These are phyloP conservation scores for Chrysanthemum seticuspe DNA, from an alignment of 129 eudicot genomes.

Conservation along the genomic window DNA sequence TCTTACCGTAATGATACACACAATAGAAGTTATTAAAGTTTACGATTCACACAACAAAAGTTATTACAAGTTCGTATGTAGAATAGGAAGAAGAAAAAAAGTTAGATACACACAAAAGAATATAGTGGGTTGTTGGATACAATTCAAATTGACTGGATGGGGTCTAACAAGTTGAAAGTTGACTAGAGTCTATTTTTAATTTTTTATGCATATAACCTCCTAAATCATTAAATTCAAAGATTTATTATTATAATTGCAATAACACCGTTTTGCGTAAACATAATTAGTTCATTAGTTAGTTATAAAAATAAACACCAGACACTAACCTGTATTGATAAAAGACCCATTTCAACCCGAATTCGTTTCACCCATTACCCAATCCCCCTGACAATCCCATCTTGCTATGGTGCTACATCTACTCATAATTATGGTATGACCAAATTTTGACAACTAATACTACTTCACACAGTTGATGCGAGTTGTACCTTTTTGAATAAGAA, in stretches of 20 bases:
- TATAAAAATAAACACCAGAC: neutral
- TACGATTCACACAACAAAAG: too few relatives aligned
- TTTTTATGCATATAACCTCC: neutral
- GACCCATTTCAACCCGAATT: neutral
- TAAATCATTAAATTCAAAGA: neutral
- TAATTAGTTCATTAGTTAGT: too few relatives aligned
- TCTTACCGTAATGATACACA: too few relatives aligned
- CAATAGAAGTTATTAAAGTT: too few relatives aligned
- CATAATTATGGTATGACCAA: slow-evolving; percentile 12
- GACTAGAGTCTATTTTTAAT: neutral
- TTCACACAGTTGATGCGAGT: neutral
- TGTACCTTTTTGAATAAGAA: slow-evolving; percentile 83
- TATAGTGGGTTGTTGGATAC: too few relatives aligned
- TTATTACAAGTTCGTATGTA: too few relatives aligned
- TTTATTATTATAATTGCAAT: too few relatives aligned
- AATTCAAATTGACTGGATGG: neutral
- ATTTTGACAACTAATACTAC: slow-evolving; percentile 6
- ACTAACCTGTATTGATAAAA: neutral
- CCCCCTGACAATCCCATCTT: neutral
- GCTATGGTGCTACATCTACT: neutral
- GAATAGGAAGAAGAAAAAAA: neutral
- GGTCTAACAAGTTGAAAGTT: neutral
- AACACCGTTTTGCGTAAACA: too few relatives aligned
- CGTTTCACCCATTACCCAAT: neutral
- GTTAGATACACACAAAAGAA: neutral